Base-by-base conservation (phyloP, 2,329 filamentous ascomycete genomes). In the Macrophomina tecta region DNA sequence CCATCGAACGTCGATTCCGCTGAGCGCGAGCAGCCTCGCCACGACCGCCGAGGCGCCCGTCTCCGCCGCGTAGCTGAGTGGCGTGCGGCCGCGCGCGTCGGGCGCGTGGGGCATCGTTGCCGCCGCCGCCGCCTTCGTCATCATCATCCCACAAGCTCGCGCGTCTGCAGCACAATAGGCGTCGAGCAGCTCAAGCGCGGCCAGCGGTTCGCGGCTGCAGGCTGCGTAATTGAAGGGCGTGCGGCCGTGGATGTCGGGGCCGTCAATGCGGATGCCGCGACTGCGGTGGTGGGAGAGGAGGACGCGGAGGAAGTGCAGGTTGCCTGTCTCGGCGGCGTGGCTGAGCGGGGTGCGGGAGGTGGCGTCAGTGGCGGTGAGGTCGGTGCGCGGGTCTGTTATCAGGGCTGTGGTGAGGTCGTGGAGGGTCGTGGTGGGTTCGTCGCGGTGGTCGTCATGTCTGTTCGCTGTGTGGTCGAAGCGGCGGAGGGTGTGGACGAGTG, bases 31-130 rank as follows among this genome's bases (percentile, higher is more conserved):
- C 32, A 53, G 32, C 34, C 8, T 7, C 51, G n/a, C 7, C 14
- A 36, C 51, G 6, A 53, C 30, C 30, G 1, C 51, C 30, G 32
- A 30, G 12, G 51, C 11, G 3, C 28, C 51, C 18, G 32, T 32
- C 30, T 53, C 51, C 12, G 51, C 51, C 16, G 51, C 51, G 51
- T 53, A 53, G 51, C 51, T 53, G 5, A 53, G 51, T 12, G 51
- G 51, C 14, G 51, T 36, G 32, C 51, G 51, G 51, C 51, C 51
- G 5, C 2, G 5, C 4, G 30, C 51, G 51, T 53, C 51, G 12
- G 30, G 51, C 14, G 12, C 51, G 16, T 53, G 14, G 30, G 49
- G 12, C 28, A 12, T 28, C 12, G 28, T 7, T 5, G 49, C 23
- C 23, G 23, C 23, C 23, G 23, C 23, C 23, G 23, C 23, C 23